Evolutionary conservation across 257 asterid genomes (phyloP), one percentile per base, ranked within the genome.

Genomic region (Rehmannia glutinosa): DNA sequence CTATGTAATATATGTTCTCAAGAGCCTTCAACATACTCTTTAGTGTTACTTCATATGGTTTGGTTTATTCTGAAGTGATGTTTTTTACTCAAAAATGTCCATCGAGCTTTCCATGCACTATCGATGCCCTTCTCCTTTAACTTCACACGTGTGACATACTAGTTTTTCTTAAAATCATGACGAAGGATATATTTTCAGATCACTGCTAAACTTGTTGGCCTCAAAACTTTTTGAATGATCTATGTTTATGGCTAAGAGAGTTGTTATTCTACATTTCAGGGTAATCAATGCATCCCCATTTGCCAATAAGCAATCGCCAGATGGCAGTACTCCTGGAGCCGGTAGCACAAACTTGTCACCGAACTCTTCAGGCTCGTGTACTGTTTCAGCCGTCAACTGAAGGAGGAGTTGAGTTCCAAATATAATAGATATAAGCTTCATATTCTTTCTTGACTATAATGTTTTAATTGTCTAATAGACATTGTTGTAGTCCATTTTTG

Each of bases 261-360:
- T 13, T 45, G 15, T 50, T 54, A 36, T 28, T 65, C 38, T 9
- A 55, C 28, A 27, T 71, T 74, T 3, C 81, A 90, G 97, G 85
- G 88, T 74, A 19, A 61, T 78, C 56, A 72, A 51, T 41, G 65
- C 84, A 23, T 71, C 83, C 16, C 97, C 97, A 16, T 87, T 84
- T 32, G 54, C 69, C 38, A 66, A 41, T 36, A 71, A 39, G 43
- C 80, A 67, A 47, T 62, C 84, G 17, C 60, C 65, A 25, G 87
- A 83, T 23, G 64, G 81, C 81, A 74, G 69, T 61, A 58, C 64
- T 68, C 79, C 77, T 23, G 81, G 45, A 64, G 66, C 79, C 36
- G 77, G 66, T 32, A 72, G 73, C 77, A 61, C 70, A 45, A 76
- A 78, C 77, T 47, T 78, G 42, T 66, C 83, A 13, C 24, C 64